phyloP scores from a whole-genome alignment of 2,329 filamentous ascomycete species.

The Teratosphaeriaceae sp. region DNA sequence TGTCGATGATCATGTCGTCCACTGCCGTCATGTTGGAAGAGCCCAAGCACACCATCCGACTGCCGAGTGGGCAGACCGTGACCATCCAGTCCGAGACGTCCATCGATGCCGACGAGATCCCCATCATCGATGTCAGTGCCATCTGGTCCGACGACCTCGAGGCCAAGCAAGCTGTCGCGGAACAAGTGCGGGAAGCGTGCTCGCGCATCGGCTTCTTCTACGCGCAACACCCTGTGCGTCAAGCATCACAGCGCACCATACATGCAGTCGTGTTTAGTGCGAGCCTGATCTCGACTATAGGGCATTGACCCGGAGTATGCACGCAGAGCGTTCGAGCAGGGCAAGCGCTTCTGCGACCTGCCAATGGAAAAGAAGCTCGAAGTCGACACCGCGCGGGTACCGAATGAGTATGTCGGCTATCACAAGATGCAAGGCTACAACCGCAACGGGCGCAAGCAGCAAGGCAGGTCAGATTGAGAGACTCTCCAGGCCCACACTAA shows the following conservation, averaged over 20 bases:
- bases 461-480: slow-evolving; percentile 44
- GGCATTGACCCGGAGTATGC: slow-evolving; percentile 26
- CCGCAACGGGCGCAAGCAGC: slow-evolving; percentile 42
- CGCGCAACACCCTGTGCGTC: neutral
- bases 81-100: neutral
- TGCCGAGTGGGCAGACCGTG: slow-evolving; percentile 5
- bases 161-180: slow-evolving; percentile 5
- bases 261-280: slow-evolving; percentile 23
- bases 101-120: slow-evolving; percentile 5
- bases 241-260: neutral
- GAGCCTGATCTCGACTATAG: slow-evolving; percentile 18
- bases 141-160: slow-evolving; percentile 4
- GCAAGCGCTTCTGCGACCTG: slow-evolving; percentile 38
- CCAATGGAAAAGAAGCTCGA: slow-evolving; percentile 42
- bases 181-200: slow-evolving; percentile 36
- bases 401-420: slow-evolving; percentile 31
- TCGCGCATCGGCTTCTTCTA: slow-evolving; percentile 40
- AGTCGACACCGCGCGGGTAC: slow-evolving; percentile 37
- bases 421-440: slow-evolving; percentile 39
- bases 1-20: neutral
- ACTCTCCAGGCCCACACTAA: slow-evolving; percentile 28
- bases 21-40: neutral
- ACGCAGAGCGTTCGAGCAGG: slow-evolving; percentile 32
- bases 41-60: neutral
- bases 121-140: slow-evolving; percentile 6